Evolutionary conservation across 768 basidiomycete genomes (phyloP).

Genomic region (Lepiota brunneoincarnata): DNA sequence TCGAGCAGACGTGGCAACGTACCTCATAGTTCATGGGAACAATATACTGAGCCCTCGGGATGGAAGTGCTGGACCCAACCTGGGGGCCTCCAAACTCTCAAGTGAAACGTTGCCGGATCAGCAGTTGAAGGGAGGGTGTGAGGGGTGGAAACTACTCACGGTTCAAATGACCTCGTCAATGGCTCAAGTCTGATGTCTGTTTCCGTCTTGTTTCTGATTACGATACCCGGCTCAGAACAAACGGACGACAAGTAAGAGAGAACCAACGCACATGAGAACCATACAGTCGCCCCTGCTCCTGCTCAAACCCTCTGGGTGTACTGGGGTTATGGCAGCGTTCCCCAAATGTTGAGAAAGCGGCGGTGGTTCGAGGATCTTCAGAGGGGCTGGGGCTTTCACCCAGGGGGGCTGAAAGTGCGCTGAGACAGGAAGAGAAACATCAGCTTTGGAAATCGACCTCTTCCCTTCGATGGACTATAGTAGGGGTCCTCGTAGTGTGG

Average conservation of each 20-base stretch:
- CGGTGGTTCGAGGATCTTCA: neutral
- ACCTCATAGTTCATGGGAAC: constrained; percentile 47
- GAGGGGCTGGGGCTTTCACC: neutral
- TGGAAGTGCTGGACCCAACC: constrained; percentile 50
- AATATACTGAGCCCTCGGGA: constrained; percentile 66
- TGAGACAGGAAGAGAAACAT: neutral
- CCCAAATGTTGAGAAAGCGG: neutral
- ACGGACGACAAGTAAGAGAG: neutral
- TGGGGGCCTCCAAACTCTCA: constrained; percentile 19
- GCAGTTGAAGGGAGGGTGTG: neutral
- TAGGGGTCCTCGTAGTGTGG: neutral
- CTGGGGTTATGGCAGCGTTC: neutral
- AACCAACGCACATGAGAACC: neutral
- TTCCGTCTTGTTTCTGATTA: neutral
- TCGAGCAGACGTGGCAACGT: constrained; percentile 10
- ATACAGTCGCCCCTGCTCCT: neutral
- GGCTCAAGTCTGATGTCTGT: neutral
- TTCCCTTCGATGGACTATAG: neutral
- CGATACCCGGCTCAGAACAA: too few species aligned
- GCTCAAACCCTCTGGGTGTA: neutral
- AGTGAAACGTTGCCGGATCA: too few species aligned
- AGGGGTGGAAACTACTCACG: neutral
- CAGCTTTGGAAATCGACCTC: neutral
- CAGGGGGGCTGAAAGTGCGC: neutral
- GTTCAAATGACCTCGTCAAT: constrained; percentile 7